Evolutionary conservation across 306 rosid genomes (phyloP).

Genomic region (Sicyos baderoa): DNA sequence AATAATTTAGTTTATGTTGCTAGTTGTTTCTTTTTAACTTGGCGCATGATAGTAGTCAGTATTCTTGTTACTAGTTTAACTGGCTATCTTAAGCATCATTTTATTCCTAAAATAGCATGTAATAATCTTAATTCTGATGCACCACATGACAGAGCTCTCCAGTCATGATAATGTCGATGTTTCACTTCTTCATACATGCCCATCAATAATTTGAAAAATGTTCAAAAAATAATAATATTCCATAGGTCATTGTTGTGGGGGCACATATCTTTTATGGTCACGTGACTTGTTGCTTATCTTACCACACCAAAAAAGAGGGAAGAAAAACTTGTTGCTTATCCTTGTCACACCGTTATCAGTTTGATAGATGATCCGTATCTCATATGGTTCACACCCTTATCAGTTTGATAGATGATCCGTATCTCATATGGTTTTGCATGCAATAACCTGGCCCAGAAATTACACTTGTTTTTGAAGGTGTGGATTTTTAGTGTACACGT

Average conservation of each 20-base stretch:
- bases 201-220: slow-evolving; percentile 6
- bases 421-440: background rate
- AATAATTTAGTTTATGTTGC: background rate
- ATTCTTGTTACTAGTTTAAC: background rate
- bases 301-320: background rate
- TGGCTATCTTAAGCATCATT: background rate
- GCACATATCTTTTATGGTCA: background rate
- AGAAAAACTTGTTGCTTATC: background rate
- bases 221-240: background rate
- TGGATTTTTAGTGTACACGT: background rate
- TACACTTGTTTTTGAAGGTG: background rate
- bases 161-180: background rate
- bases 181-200: background rate
- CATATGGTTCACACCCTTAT: slow-evolving; percentile 9
- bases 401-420: background rate
- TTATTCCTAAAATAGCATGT: background rate
- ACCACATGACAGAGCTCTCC: background rate
- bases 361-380: background rate
- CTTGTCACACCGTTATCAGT: slow-evolving; percentile 2
- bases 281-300: slow-evolving; percentile 5
- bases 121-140: background rate
- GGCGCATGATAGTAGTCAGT: background rate
- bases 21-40: slow-evolving; percentile 3
- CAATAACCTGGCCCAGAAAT: background rate
- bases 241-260: background rate